Evolutionary conservation across 192 early-diverging fungal species (phyloP), one percentile per base, ranked within the genome.

Genomic region (Piromyces sp.): DNA sequence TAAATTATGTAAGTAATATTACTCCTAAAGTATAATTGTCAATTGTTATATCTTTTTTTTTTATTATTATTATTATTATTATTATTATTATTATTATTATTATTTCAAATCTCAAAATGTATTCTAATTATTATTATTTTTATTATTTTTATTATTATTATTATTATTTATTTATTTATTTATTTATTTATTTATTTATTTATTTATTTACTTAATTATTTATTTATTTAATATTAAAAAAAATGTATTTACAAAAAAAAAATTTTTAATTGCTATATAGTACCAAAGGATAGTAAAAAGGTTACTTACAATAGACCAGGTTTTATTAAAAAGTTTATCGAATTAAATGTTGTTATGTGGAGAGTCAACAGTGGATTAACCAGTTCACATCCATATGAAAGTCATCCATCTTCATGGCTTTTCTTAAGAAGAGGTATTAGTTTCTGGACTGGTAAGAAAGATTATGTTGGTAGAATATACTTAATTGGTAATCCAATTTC

Each of bases 401-500:
- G 88, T 78, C 86, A 87, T 11, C 89, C 84, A 86, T 84, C 68
- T 7, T 79, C 83, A 1, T 90, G 89, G 89, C 87, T 88, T 29
- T 30, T 86, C 17, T 78, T 89, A 79, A 80, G 82, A 30, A 82
- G 89, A 28, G 87, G 87, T 29, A 90, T 90, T 80, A 86, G 86
- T 80, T 90, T 90, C 79, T 90, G 89, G 89, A 85, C 84, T 33
- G 81, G 85, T 19, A 90, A 89, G 82, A 80, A 80, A 14, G 84
- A 83, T 30, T 78, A 81, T 16, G 81, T 80, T 30, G 78, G 86
- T 28, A 83, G 84, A 80, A 87, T 90, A 30, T 89, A 90, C 79
- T 82, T 90, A 51, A 84, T 87, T 80, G 89, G 89, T 16, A 90
- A 90, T 79, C 89, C 89, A n/a, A 13, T 89, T 38, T 84, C 88